Conservation (phyloP, 2,329 filamentous ascomycete genomes). For the Pseudogymnoascus sp. region DNA sequence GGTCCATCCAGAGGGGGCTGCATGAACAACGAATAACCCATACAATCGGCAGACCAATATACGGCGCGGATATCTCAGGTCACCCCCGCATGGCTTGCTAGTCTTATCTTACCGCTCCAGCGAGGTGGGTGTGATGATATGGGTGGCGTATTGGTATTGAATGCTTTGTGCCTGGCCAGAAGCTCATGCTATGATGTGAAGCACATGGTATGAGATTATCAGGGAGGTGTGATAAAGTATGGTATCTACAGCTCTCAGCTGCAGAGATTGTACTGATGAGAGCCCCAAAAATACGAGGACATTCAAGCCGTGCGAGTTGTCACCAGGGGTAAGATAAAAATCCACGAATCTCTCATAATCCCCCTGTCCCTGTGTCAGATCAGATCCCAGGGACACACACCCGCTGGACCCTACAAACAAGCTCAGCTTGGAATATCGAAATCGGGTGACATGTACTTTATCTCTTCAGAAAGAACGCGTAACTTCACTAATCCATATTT, state of each 20-base stretch:
- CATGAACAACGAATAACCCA: not conserved
- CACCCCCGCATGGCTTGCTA: not conserved
- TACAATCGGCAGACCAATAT: not conserved
- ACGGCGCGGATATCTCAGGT: not conserved
- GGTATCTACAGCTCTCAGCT: not conserved
- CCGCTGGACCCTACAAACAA: not conserved
- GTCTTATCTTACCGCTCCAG: not conserved
- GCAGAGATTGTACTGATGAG: not conserved
- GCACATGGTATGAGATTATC: no score
- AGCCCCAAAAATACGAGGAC: not conserved
- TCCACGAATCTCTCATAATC: no score
- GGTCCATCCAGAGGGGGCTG: not conserved
- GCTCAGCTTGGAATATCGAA: not conserved
- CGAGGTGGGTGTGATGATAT: not conserved
- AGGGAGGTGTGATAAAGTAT: not conserved
- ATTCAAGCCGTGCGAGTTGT: not conserved
- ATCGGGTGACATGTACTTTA: not conserved
- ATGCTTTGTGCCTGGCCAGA: no score
- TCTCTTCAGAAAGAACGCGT: not conserved
- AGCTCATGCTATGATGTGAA: no score
- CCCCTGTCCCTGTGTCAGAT: not conserved
- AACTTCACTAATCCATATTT: not conserved
- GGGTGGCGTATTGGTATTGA: not conserved
- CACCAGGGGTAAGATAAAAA: no score
- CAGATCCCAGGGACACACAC: not conserved